Evolutionary conservation across 2,329 filamentous ascomycete species (phyloP).

Genomic region (Graphilbum sp.): DNA sequence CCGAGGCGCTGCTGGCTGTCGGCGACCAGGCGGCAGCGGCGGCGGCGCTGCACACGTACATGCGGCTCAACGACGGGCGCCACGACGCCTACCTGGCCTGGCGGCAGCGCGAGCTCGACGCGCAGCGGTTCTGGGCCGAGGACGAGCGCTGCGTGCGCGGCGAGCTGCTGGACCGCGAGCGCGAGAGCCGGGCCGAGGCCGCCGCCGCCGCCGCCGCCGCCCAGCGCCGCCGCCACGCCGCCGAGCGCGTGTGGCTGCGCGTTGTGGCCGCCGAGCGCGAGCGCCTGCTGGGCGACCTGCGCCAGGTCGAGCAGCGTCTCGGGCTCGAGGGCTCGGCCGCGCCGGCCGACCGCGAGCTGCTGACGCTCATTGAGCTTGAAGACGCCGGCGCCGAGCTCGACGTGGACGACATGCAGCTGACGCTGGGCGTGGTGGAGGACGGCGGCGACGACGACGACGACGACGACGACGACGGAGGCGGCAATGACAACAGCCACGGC

Average conservation of each 20-base stretch:
- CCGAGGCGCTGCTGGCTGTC: slow-evolving; percentile 17
- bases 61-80: slow-evolving; percentile 23
- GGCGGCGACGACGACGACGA: not conserved
- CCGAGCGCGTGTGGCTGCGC: slow-evolving; percentile 31
- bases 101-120: slow-evolving; percentile 22
- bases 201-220: slow-evolving; percentile 16
- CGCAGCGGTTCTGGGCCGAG: slow-evolving; percentile 18
- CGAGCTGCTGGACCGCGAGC: slow-evolving; percentile 26
- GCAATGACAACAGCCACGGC: not conserved
- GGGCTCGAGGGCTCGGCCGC: slow-evolving; percentile 18
- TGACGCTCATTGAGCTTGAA: slow-evolving; percentile 6
- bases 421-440: too few species aligned
- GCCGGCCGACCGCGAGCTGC: slow-evolving; percentile 7
- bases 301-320: slow-evolving; percentile 19
- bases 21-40: slow-evolving; percentile 2
- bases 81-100: slow-evolving; percentile 21
- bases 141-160: slow-evolving; percentile 23
- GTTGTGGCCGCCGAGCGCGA: slow-evolving; percentile 26
- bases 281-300: slow-evolving; percentile 23
- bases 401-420: not conserved
- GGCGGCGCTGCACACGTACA: slow-evolving; percentile 18
- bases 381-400: slow-evolving; percentile 26
- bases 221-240: slow-evolving; percentile 18
- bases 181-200: slow-evolving; percentile 14
- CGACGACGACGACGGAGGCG: not conserved